Base-by-base conservation (phyloP, 768 basidiomycete genomes). In the Russula brevipes region DNA sequence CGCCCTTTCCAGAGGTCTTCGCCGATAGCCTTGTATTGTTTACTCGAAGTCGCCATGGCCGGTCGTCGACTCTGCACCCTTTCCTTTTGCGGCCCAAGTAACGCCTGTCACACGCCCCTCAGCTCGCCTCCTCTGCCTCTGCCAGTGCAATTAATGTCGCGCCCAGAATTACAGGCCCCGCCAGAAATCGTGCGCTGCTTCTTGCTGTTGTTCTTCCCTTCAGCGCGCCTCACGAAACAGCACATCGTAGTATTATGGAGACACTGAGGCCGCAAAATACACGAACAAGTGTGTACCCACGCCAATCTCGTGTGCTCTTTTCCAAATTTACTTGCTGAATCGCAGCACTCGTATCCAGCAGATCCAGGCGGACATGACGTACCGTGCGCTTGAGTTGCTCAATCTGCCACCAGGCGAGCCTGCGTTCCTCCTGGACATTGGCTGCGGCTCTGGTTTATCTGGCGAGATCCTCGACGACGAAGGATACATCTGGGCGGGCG, bases 301-400 rank as follows among this genome's bases (percentile, higher is more conserved):
- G 33, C 35, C 8, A 53, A 63, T 60, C 47, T 24, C 16, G 11
- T 31, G 2, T 31, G 17, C 11, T 11, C 42, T 24, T 38, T 17
- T 44, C 46, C 30, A 31, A 16, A 60, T 3, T 44, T 17, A 38
- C 19, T 30, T 49, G 30, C 61, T 61, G 55, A 51, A 53, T 49
- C 45, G 24, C 69, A 97, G 94, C 77, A 87, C 95, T 36, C 94
- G 97, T 57, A 93, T 96, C 70, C 95, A 98, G 73, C 87, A 89
- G 73, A 94, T 99, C 64, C 97, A 99, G 72, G 89, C 94, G 10
- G 88, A 95, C 66, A 98, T 99, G 97, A 97, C 97, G 16, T 91
- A 94, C 69, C 84, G 97, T 68, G 95, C 95, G 2, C 77, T 99
- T 39, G 97, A 98, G 73, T 80, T 99, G 11, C 80, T 98, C 47